Base-by-base conservation (phyloP, 1,284 basidiomycete species). In the Papiliotrema fonsecae region DNA sequence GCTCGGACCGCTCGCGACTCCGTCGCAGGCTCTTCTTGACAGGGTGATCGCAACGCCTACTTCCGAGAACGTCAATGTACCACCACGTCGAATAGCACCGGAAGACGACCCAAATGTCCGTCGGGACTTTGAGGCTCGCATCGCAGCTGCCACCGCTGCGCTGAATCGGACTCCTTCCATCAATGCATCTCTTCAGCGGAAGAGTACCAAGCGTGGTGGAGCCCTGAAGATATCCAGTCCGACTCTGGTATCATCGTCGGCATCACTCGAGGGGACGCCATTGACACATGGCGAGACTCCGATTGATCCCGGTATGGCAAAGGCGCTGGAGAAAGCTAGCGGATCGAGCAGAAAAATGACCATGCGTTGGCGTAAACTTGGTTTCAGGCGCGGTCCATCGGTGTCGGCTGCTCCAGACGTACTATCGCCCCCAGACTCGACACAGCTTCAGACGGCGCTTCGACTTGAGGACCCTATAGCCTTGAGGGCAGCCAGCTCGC, bases 61-160 rank as follows among this genome's bases (percentile, higher is more conserved):
- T 4, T 14, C 42, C 10, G 28, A 18, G 16, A n/a, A n/a, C n/a
- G n/a, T n/a, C n/a, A n/a, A n/a, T n/a, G n/a, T n/a, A n/a, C n/a
- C n/a, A n/a, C n/a, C n/a, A n/a, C n/a, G n/a, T n/a, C n/a, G n/a
- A n/a, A n/a, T n/a, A n/a, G n/a, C 51, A 16, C 45, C 44, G 4
- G 45, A 30, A 11, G 49, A 51, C 32, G 64, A 69, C 51, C 60
- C 64, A 10, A 64, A 65, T 7, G 57, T 64, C 3, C 56, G 64
- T 19, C 51, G 60, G 44, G 70, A 72, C 42, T 70, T 72, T 24
- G 68, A 72, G 45, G 61, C 66, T 28, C 52, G 72, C 14, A 69
- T 74, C 30, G 61, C 65, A 1, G 60, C 62, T 16, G 72, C 72
- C 4, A 74, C 69, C 2, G 63, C 65, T 4, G 59, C 62, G 13